Conservation (phyloP, 202 grass and related monocot genomes). For the Panicum virgatum region DNA sequence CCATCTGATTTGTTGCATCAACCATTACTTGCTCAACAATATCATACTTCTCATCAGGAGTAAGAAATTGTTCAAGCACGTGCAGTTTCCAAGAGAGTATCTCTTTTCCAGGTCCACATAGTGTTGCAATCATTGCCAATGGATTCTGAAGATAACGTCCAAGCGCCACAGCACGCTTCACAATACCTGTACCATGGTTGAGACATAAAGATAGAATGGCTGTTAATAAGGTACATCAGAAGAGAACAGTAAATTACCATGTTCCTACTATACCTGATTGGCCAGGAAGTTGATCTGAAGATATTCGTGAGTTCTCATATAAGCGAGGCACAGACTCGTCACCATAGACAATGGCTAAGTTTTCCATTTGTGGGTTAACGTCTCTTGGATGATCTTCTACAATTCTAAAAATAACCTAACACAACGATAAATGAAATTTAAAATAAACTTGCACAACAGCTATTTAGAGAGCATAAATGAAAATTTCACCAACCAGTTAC, state of each 20-base stretch:
- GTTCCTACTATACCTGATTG: constrained; percentile 69
- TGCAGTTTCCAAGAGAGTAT: constrained; percentile 99
- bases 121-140: constrained; percentile 87
- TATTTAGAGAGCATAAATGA: not conserved
- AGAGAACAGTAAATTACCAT: constrained; percentile 34
- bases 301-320: constrained; percentile 90
- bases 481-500: not conserved
- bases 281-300: constrained; percentile 83
- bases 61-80: constrained; percentile 78
- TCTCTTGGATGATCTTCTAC: constrained; percentile 94
- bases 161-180: constrained; percentile 90
- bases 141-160: constrained; percentile 93
- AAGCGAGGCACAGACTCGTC: constrained; percentile 92
- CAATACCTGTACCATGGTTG: constrained; percentile 62
- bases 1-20: constrained; percentile 90
- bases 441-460: not conserved
- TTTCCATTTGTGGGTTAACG: constrained; percentile 71
- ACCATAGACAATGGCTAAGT: constrained; percentile 73
- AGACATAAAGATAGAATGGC: constrained; percentile 10
- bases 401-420: constrained; percentile 96
- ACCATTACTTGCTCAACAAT: constrained; percentile 97
- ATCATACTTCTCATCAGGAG: constrained; percentile 93
- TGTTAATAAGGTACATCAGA: constrained; percentile 25
- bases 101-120: constrained; percentile 93
- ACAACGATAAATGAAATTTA: constrained; percentile 21